Conservation (phyloP, 306 rosid species). For the Lathyrus sativus region DNA sequence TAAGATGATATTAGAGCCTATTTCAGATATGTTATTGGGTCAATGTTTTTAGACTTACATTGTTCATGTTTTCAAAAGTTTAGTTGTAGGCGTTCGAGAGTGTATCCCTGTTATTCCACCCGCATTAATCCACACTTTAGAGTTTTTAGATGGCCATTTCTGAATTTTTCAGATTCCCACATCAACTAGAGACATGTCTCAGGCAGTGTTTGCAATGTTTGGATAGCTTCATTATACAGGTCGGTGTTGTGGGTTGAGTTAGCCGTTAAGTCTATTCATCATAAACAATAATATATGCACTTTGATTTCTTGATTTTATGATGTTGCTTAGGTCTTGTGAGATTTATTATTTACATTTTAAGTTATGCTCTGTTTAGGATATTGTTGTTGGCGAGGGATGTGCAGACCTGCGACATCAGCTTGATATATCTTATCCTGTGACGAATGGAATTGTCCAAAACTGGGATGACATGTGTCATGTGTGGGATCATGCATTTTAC, state of each 20-base stretch:
- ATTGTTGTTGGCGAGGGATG: conserved; percentile 91
- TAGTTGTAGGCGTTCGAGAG: neutral
- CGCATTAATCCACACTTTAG: neutral
- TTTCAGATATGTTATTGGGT: neutral
- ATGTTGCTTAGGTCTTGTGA: conserved; percentile 17
- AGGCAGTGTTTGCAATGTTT: neutral
- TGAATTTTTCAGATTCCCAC: neutral
- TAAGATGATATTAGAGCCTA: neutral
- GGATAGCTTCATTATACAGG: neutral
- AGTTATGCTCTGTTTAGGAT: conserved; percentile 51
- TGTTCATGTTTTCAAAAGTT: neutral
- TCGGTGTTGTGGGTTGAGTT: neutral
- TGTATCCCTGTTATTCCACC: neutral
- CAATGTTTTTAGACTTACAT: neutral
- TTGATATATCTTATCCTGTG: conserved; percentile 93
- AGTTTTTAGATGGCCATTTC: neutral
- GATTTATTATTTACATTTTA: conserved; percentile 1
- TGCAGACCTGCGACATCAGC: conserved; percentile 89
- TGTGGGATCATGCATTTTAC: conserved; percentile 97
- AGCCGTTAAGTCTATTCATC: neutral
- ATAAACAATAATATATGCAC: neutral
- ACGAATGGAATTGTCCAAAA: conserved; percentile 93
- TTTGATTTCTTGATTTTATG: neutral
- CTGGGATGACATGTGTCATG: conserved; percentile 97
- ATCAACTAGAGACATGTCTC: neutral